phyloP scores from a whole-genome alignment of 345 rosid species.

The Isatis tinctoria region DNA sequence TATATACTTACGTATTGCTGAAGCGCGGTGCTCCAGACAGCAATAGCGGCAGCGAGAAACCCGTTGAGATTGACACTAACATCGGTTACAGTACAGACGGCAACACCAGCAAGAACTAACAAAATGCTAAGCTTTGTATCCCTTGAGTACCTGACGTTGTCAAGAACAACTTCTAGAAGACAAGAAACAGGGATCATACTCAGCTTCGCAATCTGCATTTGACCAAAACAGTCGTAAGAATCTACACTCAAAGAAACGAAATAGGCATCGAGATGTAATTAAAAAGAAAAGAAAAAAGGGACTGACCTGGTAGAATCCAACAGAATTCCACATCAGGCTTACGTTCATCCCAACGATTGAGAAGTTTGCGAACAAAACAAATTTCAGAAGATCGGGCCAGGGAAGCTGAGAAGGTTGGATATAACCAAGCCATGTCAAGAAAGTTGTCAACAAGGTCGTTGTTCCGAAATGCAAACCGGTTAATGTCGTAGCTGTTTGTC shows the following conservation, averaged over 20 bases:
- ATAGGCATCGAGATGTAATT: background rate
- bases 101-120: slow-evolving; percentile 93
- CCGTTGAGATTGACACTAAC: slow-evolving; percentile 94
- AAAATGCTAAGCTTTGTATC: slow-evolving; percentile 95
- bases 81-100: slow-evolving; percentile 97
- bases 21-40: slow-evolving; percentile 96
- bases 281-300: background rate
- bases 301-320: slow-evolving; percentile 97
- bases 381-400: slow-evolving; percentile 65
- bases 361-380: slow-evolving; percentile 89
- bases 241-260: background rate
- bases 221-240: background rate
- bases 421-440: slow-evolving; percentile 81
- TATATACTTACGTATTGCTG: slow-evolving; percentile 86
- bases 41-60: slow-evolving; percentile 82
- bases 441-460: slow-evolving; percentile 69
- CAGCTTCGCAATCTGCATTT: slow-evolving; percentile 86
- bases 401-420: slow-evolving; percentile 86
- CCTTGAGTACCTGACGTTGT: slow-evolving; percentile 88
- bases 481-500: slow-evolving; percentile 94
- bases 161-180: slow-evolving; percentile 87
- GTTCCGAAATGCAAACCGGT: slow-evolving; percentile 98
- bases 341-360: slow-evolving; percentile 99
- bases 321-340: slow-evolving; percentile 99
- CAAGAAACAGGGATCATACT: slow-evolving; percentile 99